Base-by-base conservation (phyloP, 2,329 filamentous ascomycete species). In the Pseudocercospora vitis region DNA sequence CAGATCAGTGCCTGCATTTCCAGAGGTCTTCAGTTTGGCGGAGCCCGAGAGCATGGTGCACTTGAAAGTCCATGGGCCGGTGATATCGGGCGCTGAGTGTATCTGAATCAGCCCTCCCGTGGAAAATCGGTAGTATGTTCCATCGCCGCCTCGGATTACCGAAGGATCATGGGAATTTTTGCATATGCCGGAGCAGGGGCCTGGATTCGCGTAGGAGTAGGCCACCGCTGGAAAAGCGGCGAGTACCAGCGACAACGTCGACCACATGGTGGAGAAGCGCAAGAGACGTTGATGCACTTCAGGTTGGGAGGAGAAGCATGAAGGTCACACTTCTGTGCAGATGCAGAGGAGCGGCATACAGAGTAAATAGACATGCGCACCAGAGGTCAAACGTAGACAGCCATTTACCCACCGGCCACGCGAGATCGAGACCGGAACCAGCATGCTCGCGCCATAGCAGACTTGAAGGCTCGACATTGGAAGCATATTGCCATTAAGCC, bases 111-210 rank as follows among this genome's bases (percentile, higher is more conserved):
- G 71, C 19, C 74, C 74, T 18, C 76, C 76, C 0, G 79, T 81
- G 0, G 77, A 78, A 62, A 81, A 81, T 7, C 78, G 76, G 63
- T 75, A 81, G 64, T 81, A 81, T 0, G 61, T 76, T 12, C 76
- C 74, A 60, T 81, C 78, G 1, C 71, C 66, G 23, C 67, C 64
- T 54, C 77, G 73, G 58, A 81, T 76, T 32, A 81, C 58, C 1
- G 73, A 66, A 0, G 78, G 78, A 54, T 81, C 79, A 55, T 80
- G 78, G 5, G 72, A 68, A 51, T 77, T 75, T 44, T 53, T 69
- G 64, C 74, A 77, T 9, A 62, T 58, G 32, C 75, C 75, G 7
- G 65, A 68, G 66, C 74, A 77, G 19, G 69, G 23, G 46, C 70
- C 59, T 12, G 74, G 74, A 42, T 71, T 64, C 35, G 72, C 67